Conservation (phyloP, 495 filamentous ascomycete species). For the Penicillium steckii region DNA sequence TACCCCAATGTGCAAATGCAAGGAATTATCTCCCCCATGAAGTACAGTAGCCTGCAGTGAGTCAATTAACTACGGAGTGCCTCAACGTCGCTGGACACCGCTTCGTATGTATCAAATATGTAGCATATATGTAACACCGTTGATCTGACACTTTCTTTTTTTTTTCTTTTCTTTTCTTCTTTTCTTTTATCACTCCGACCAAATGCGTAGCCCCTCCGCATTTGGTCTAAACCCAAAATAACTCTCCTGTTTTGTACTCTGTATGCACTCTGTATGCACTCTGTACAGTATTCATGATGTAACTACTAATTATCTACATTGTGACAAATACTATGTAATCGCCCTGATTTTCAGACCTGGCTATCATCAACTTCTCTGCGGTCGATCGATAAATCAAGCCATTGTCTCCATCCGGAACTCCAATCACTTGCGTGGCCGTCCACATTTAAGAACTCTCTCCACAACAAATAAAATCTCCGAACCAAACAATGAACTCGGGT, state of each 20-base stretch:
- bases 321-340: background rate
- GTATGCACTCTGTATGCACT: background rate
- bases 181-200: no score
- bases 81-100: no score
- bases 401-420: background rate
- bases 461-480: constrained; percentile 1
- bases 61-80: background rate
- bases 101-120: no score
- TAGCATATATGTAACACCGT: no score
- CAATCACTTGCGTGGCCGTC: background rate
- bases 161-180: no score
- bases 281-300: background rate
- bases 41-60: background rate
- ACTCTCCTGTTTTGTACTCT: background rate
- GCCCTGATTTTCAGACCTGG: background rate
- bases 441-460: background rate
- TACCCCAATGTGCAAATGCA: background rate
- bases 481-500: background rate
- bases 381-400: background rate
- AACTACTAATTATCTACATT: background rate
- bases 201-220: no score
- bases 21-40: background rate
- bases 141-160: no score
- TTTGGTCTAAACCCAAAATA: no score
- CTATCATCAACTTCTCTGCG: background rate